Conservation (phyloP, 805 yeast species). For the Metschnikowia rubicola region DNA sequence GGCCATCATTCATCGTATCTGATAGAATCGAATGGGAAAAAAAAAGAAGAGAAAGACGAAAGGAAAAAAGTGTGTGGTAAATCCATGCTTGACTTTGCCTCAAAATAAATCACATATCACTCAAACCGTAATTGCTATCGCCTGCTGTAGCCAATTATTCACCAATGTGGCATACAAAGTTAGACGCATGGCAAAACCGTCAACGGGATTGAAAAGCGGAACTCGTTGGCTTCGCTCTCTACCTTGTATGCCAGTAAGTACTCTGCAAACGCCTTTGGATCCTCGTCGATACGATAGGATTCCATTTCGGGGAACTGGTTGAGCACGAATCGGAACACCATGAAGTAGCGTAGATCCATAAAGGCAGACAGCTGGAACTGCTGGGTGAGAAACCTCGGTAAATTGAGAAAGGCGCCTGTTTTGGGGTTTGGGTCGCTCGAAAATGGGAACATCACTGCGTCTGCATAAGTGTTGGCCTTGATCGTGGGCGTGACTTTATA, state of each 20-base stretch:
- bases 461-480: constrained; percentile 33
- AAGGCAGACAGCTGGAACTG: constrained; percentile 37
- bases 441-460: constrained; percentile 22
- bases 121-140: too few species aligned
- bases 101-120: too few species aligned
- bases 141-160: too few species aligned
- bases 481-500: constrained; percentile 34
- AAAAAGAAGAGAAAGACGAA: not conserved
- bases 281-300: constrained; percentile 6
- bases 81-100: too few species aligned
- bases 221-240: constrained; percentile 16
- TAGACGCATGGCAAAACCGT: constrained; percentile 10
- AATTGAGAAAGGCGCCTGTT: constrained; percentile 15
- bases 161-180: too few species aligned
- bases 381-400: constrained; percentile 30
- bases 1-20: not conserved
- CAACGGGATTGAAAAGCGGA: constrained; percentile 15
- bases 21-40: not conserved
- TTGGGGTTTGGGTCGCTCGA: constrained; percentile 16
- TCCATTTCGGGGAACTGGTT: constrained; percentile 20
- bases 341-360: constrained; percentile 34
- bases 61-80: too few species aligned
- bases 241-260: constrained; percentile 12
- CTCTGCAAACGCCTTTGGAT: constrained; percentile 12
- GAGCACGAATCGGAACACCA: constrained; percentile 37